phyloP scores from a whole-genome alignment of 2,329 filamentous ascomycete species.

The Emericellopsis atlantica region DNA sequence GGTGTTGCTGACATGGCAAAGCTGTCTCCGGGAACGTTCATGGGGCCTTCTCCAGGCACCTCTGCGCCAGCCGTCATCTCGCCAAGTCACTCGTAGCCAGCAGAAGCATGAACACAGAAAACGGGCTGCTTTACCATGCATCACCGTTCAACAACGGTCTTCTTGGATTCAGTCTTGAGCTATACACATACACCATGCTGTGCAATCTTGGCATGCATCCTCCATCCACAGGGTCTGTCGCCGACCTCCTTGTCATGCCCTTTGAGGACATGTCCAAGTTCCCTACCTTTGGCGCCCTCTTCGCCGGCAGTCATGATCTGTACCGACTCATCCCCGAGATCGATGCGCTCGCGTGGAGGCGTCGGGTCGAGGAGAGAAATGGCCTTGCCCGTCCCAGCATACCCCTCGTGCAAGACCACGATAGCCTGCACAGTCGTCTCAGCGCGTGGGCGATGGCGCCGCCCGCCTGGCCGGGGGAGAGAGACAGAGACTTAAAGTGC shows the following conservation, averaged over 20 bases:
- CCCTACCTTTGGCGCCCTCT: slow-evolving; percentile 1
- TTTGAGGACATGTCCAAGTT: slow-evolving; percentile 1
- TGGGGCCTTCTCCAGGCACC: slow-evolving; percentile 2
- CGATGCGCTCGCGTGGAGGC: background rate
- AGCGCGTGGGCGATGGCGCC: slow-evolving; percentile 1
- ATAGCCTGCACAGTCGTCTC: background rate
- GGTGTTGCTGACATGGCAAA: background rate
- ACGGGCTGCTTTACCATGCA: background rate
- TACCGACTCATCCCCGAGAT: slow-evolving; percentile 1
- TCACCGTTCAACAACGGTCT: background rate
- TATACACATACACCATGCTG: slow-evolving; percentile 1
- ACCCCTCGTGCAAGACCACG: background rate
- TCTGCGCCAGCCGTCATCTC: slow-evolving; percentile 2
- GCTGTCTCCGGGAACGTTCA: slow-evolving; percentile 1
- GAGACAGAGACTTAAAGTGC: background rate
- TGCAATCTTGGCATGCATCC: background rate
- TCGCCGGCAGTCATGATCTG: slow-evolving; percentile 1
- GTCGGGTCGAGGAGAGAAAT: background rate
- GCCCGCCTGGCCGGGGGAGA: background rate
- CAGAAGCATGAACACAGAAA: background rate
- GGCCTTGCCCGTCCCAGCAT: background rate
- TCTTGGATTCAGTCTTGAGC: slow-evolving; percentile 4
- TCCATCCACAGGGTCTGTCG: background rate
- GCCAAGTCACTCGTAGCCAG: background rate
- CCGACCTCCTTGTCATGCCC: background rate